A percentile compares a stretch with the other conserved stretches of the same genome.
Evolutionary conservation across 257 asterid species (phyloP).

Genomic region (Solanum dulcamara): DNA sequence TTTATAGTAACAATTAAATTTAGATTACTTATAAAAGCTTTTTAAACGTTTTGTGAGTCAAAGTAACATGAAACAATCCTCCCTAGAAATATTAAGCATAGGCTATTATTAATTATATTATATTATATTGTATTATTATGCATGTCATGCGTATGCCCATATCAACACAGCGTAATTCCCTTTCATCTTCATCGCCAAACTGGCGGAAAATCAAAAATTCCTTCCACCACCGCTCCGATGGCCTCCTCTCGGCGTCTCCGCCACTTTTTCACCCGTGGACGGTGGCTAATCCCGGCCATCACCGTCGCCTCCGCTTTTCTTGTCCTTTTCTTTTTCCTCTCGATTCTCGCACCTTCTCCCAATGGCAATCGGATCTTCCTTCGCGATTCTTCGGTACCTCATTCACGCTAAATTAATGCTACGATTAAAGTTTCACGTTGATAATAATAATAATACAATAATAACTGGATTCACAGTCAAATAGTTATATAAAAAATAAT

Average conservation of each 20-base stretch:
- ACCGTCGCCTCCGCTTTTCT: constrained; percentile 43
- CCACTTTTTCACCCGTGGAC: constrained; percentile 32
- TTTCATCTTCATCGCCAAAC: not conserved
- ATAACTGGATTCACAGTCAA: not conserved
- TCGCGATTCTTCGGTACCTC: constrained; percentile 10
- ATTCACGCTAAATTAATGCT: not conserved
- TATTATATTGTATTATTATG: no score
- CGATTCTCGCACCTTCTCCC: constrained; percentile 70
- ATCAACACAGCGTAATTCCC: not conserved
- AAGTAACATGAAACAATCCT: no score
- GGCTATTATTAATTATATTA: no score
- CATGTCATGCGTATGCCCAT: not conserved
- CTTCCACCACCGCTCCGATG: constrained; percentile 35
- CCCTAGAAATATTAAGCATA: no score
- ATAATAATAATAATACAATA: not conserved
- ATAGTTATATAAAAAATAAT: not conserved
- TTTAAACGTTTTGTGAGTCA: no score
- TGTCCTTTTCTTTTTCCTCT: constrained; percentile 43
- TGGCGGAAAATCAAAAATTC: not conserved
- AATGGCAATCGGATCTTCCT: constrained; percentile 34
- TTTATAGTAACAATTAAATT: no score
- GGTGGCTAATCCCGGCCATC: constrained; percentile 37
- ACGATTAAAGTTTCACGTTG: not conserved
- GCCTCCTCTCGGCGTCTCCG: constrained; percentile 62
- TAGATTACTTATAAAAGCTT: no score